phyloP scores from a whole-genome alignment of 2,329 filamentous ascomycete species.

The Alternaria rosae region DNA sequence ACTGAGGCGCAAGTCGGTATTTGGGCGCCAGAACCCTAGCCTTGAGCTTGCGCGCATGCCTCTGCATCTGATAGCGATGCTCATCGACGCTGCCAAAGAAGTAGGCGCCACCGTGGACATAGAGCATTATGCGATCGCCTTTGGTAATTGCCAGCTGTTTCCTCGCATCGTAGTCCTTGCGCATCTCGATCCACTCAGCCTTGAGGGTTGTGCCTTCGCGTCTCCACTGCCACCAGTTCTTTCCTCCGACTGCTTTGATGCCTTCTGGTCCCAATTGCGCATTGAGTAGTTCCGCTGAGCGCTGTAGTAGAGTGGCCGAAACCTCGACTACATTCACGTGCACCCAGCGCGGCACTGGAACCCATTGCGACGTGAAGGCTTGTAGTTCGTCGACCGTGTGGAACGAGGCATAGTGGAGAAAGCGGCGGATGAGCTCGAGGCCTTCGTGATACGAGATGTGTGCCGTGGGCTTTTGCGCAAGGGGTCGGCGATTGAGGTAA shows the following conservation, averaged over 20 bases:
- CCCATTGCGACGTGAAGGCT: slow-evolving; percentile 88
- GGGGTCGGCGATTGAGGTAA: slow-evolving; percentile 82
- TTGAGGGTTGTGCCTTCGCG: slow-evolving; percentile 68
- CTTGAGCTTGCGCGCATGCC: slow-evolving; percentile 92
- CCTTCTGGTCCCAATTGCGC: slow-evolving; percentile 81
- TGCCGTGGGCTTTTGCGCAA: slow-evolving; percentile 81
- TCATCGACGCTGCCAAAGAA: slow-evolving; percentile 96
- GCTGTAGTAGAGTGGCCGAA: slow-evolving; percentile 67
- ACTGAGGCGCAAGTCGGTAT: slow-evolving; percentile 91
- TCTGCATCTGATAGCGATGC: slow-evolving; percentile 97
- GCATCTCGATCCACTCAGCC: slow-evolving; percentile 98
- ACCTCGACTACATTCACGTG: slow-evolving; percentile 75
- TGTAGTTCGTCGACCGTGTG: slow-evolving; percentile 95
- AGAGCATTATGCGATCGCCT: slow-evolving; percentile 83
- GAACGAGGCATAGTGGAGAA: slow-evolving; percentile 83
- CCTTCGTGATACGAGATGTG: slow-evolving; percentile 96
- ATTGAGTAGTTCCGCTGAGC: slow-evolving; percentile 70
- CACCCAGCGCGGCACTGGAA: slow-evolving; percentile 88
- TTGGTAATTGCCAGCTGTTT: slow-evolving; percentile 64
- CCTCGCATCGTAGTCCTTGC: slow-evolving; percentile 76
- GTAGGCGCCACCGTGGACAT: slow-evolving; percentile 93
- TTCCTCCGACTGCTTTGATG: slow-evolving; percentile 82
- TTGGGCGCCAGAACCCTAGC: slow-evolving; percentile 84
- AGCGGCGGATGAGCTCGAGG: slow-evolving; percentile 83
- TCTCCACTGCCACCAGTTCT: slow-evolving; percentile 76